Evolutionary conservation across 306 rosid genomes (phyloP), one percentile per base, ranked within the genome.

Genomic region (Acmispon strigosus): DNA sequence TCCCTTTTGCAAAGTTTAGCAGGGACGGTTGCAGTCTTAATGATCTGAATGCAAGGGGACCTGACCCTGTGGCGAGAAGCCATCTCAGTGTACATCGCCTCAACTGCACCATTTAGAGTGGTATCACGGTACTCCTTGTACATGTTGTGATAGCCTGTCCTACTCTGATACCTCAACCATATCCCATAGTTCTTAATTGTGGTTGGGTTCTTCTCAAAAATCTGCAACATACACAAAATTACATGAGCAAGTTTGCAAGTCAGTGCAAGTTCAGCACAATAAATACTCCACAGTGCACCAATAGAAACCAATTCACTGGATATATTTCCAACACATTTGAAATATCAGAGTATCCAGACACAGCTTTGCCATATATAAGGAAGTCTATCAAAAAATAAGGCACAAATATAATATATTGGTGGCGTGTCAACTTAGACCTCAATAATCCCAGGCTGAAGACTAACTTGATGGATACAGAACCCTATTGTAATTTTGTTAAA

Each of bases 71-170:
- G 98, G 29, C 96, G 91, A 47, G 98, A 92, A 51, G 89, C 98
- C 96, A 89, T 92, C 78, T 92, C 98, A 20, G 10, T 86, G 85
- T 92, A 92, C 94, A 92, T 87, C 1, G 72, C 76, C 54, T 87
- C 94, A 34, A 92, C 98, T 0, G 87, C 96, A 7, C 98, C 96
- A 0, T 92, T 92, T 2, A 92, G 82, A 34, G 98, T 92, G 78
- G 96, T 89, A 56, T 92, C 98, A 9, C 98, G 90, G 81, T 76
- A 89, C 69, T 92, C 97, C 90, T 92, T 89, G 65, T 89, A 92
- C 97, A 89, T 92, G 76, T 92, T 92, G 89, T 92, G 98, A 37
- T 92, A 92, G 6, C 98, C 98, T 0, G 96, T 92, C 62, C 97
- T 78, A 78, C 97, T 92, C 63, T 92, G 97, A 52, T 92, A 92